Evolutionary conservation across 805 yeast species (phyloP), one percentile per base, ranked within the genome.

Genomic region (Candida schatavii): DNA sequence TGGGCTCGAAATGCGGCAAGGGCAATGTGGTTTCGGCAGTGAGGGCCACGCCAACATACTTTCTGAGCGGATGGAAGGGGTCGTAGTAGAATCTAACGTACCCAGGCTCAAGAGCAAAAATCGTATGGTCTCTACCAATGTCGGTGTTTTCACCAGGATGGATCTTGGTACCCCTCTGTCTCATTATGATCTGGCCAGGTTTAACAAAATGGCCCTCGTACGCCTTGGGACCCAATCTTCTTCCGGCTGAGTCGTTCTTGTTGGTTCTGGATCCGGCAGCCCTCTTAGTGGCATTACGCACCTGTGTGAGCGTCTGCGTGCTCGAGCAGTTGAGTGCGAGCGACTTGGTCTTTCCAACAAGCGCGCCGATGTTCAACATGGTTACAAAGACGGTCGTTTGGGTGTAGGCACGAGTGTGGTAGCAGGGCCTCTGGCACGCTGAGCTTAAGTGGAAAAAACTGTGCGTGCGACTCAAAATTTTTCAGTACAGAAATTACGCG

Each of bases 201-300:
- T 75, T 74, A 1, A 91, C 96, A 36, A 61, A 68, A 57, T 78
- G 73, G 31, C 93, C 89, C 56, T 91, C 97, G 47, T 84, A 78
- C 38, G 77, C 85, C 67, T 93, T 93, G 27, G 95, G 85, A 20
- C 99, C 99, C 39, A 93, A 70, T 58, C 98, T 75, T 63, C 95
- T 81, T 72, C 99, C 99, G 3, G 88, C 88, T 13, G 99, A 90
- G 62, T 90, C 97, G 60, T 85, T 84, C 80, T 85, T 90, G 51
- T 85, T 86, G 14, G 97, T 86, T 66, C 81, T 86, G n/a, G 97
- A 88, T 53, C 97, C 97, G 17, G 95, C 88, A 5, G 93, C 97
- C 61, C 82, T 85, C 66, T 93, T 93, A 13, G 97, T 88, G 21
- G 99, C 96, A 17, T 81, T 81, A 75, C 99, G 88, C 11, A 88